Conservation (phyloP, 2,329 filamentous ascomycete species). For the Lizonia empirigonia region DNA sequence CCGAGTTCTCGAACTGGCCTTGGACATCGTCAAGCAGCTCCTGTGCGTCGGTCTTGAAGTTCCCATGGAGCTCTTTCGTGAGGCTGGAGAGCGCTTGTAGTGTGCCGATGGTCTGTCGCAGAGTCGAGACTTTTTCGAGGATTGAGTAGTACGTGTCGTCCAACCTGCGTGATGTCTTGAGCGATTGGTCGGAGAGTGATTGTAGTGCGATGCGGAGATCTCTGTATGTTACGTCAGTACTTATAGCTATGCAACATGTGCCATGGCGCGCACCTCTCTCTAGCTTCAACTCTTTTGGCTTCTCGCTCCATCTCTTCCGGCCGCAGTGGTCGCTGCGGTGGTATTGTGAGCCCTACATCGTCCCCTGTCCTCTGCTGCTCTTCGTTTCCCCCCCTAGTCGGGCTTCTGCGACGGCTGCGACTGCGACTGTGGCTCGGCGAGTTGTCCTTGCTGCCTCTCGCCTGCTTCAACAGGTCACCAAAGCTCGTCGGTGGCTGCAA, state of each 20-base stretch:
- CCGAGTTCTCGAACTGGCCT: constrained; percentile 64
- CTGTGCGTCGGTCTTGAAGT: constrained; percentile 65
- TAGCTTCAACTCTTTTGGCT: constrained; percentile 41
- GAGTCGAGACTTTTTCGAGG: constrained; percentile 67
- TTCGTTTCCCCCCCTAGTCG: not conserved
- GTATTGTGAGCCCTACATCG: constrained; percentile 20
- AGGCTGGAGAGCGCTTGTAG: constrained; percentile 70
- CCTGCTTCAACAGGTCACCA: constrained; percentile 50
- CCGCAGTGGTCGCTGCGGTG: constrained; percentile 39
- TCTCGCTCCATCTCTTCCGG: constrained; percentile 50
- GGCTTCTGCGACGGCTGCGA: constrained; percentile 27
- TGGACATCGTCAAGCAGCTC: constrained; percentile 66
- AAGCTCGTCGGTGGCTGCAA: constrained; percentile 53
- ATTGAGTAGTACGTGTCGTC: constrained; percentile 77
- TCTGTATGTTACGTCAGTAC: constrained; percentile 33
- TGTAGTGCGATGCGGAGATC: constrained; percentile 51
- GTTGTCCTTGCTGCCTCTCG: constrained; percentile 37
- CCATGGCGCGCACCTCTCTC: constrained; percentile 42
- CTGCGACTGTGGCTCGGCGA: constrained; percentile 40
- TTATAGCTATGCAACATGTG: not conserved
- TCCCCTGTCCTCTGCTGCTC: not conserved
- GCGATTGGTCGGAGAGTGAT: constrained; percentile 63
- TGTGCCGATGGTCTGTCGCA: constrained; percentile 68
- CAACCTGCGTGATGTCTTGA: constrained; percentile 67
- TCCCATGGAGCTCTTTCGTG: constrained; percentile 62